Conservation (phyloP, 768 basidiomycete genomes). For the Coprinellus micaceus region DNA sequence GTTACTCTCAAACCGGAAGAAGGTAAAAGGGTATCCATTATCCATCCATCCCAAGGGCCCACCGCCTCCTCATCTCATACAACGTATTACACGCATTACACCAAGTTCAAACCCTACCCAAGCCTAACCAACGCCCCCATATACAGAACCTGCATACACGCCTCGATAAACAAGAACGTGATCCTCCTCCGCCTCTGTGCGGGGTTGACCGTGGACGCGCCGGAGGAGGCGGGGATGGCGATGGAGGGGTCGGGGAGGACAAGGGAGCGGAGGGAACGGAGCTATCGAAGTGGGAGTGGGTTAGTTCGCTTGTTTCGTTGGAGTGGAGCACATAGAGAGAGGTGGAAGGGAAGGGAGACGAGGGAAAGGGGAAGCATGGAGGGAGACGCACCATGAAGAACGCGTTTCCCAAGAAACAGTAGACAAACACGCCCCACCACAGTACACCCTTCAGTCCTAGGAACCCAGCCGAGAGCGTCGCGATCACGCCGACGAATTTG, state of each 20-base stretch:
- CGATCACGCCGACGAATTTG: constrained; percentile 95
- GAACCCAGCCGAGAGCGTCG: constrained; percentile 71
- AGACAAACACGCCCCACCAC: constrained; percentile 72
- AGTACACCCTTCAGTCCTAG: constrained; percentile 58
- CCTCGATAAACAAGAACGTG: constrained; percentile 85
- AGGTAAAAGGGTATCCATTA: too few species aligned
- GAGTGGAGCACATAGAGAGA: neutral
- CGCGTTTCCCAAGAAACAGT: constrained; percentile 83
- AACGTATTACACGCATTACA: too few species aligned
- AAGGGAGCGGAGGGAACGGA: constrained; percentile 89
- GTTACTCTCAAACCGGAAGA: too few species aligned
- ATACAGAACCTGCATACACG: constrained; percentile 76
- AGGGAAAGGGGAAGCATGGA: neutral
- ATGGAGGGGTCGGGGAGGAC: constrained; percentile 77
- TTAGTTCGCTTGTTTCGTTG: too few species aligned
- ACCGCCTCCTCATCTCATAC: neutral
- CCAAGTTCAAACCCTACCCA: neutral
- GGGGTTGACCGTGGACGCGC: constrained; percentile 63
- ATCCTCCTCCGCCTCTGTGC: constrained; percentile 81
- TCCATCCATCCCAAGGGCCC: neutral
- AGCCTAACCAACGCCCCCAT: constrained; percentile 77
- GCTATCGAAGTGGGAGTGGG: constrained; percentile 38
- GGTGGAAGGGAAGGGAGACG: neutral
- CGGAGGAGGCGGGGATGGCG: constrained; percentile 29
- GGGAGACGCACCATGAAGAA: constrained; percentile 79